Conservation (phyloP, 1,284 basidiomycete species). For the Microbotryomycetes sp. region DNA sequence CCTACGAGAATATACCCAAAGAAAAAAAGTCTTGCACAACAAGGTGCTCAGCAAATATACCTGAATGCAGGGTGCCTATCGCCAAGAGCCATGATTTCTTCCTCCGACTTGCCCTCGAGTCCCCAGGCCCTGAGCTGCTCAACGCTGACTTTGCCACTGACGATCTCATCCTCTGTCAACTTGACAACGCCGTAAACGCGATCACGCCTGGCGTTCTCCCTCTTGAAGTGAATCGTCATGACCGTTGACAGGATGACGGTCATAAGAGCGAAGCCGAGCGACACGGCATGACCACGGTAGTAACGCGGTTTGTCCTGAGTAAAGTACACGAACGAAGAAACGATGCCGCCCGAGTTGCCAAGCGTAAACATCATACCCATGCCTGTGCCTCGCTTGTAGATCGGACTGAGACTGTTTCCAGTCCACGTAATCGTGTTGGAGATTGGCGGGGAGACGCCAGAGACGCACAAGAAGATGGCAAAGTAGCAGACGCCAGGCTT, state of each 20-base stretch:
- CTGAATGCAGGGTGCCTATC: constrained; percentile 36
- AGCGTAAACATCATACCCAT: constrained; percentile 47
- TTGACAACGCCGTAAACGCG: constrained; percentile 39
- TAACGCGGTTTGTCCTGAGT: constrained; percentile 33
- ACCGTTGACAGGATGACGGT: constrained; percentile 37
- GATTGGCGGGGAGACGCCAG: constrained; percentile 31
- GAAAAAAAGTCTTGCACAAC: too few relatives aligned
- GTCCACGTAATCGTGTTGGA: constrained; percentile 45
- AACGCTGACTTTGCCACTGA: constrained; percentile 14
- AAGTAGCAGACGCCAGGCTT: constrained; percentile 24
- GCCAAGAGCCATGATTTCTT: constrained; percentile 45
- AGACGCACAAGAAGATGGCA: constrained; percentile 26
- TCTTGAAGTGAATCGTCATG: constrained; percentile 38
- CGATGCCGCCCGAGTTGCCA: constrained; percentile 47
- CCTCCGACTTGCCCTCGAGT: constrained; percentile 40
- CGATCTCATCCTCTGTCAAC: neutral
- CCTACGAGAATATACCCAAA: too few relatives aligned
- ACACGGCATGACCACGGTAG: constrained; percentile 41
- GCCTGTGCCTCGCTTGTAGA: constrained; percentile 38
- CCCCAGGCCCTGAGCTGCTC: constrained; percentile 42
- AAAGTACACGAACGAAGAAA: constrained; percentile 42
- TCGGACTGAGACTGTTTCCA: constrained; percentile 35
- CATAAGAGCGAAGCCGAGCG: constrained; percentile 40
- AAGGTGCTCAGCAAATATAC: constrained; percentile 3
- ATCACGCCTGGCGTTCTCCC: constrained; percentile 43